Conservation (phyloP, 2,329 filamentous ascomycete genomes). For the Ophiosphaerella korrae region DNA sequence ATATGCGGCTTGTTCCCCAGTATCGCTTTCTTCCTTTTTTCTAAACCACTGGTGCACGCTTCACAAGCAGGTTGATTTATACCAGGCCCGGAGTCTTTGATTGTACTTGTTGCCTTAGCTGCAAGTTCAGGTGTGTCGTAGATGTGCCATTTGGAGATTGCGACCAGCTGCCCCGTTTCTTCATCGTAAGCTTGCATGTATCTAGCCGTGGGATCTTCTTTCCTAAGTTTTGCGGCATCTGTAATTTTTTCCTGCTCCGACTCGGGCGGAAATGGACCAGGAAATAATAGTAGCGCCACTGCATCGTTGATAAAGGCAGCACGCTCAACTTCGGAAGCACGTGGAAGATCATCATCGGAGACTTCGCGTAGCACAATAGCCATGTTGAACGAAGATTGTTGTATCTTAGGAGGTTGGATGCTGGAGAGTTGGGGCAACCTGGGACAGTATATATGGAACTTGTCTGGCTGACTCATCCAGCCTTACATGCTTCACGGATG, state of each 20-base stretch:
- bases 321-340: constrained; percentile 26
- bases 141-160: constrained; percentile 38
- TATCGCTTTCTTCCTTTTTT: constrained; percentile 21
- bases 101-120: constrained; percentile 10
- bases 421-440: no score
- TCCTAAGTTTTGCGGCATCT: constrained; percentile 13
- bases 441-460: no score
- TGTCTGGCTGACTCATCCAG: no score
- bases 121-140: constrained; percentile 24
- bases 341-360: constrained; percentile 29
- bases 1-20: constrained; percentile 29
- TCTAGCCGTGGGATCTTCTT: constrained; percentile 13
- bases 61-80: constrained; percentile 30
- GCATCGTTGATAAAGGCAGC: constrained; percentile 25
- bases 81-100: constrained; percentile 19
- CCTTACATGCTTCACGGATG: no score
- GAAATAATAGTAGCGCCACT: constrained; percentile 26
- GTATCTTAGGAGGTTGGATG: not conserved
- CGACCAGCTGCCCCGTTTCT: constrained; percentile 29
- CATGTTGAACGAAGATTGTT: constrained; percentile 19
- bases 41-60: constrained; percentile 28
- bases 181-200: constrained; percentile 34
- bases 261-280: constrained; percentile 30
- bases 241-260: constrained; percentile 7
- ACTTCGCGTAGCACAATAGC: constrained; percentile 26